Evolutionary conservation across 441 rosid species (phyloP), one percentile per base, ranked within the genome.

Genomic region (Brassica hybrid): DNA sequence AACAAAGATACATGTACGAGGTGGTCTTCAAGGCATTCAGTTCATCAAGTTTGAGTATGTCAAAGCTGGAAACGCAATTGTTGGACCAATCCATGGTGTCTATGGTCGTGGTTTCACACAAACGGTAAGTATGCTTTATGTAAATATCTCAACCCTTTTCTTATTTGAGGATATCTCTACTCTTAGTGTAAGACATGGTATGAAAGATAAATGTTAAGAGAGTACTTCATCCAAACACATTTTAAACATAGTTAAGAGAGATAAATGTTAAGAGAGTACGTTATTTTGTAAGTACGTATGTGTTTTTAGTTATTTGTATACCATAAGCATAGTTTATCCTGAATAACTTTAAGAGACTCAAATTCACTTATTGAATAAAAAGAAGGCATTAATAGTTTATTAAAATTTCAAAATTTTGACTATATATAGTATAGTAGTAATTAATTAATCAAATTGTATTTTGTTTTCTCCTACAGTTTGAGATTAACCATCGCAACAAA

Each of bases 401-500:
- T 43, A 43, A 43, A 43, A 10, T 11, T 4, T 45, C 6, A 12
- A 45, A 45, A 11, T 43, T 45, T 45, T 6, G 54, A 45, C 54
- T 13, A 43, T 5, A 43, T 43, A 43, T 43, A 13, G 27, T 58
- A 2, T 21, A 11, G 32, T 27, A 27, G 32, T 27, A 27, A 0
- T 58, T 13, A 58, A 14, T 2, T 23, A 58, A 21, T 3, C 32
- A 23, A 10, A 11, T 58, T 58, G 32, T 58, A 18, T 59, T 1
- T 45, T 45, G 54, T 8, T 56, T 59, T 23, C 50, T 64, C 43
- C 17, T 52, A 30, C 65, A 74, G 77, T 48, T 63, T 64, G 64
- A 74, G 34, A 52, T 74, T 19, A 5, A 74, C 41, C 63, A 65
- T 65, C 56, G 21, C n/a, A n/a, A 34, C 9, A 4, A 70, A 2